Evolutionary conservation across 2,329 filamentous ascomycete species (phyloP), one percentile per base, ranked within the genome.

Genomic region (Alternaria atra): DNA sequence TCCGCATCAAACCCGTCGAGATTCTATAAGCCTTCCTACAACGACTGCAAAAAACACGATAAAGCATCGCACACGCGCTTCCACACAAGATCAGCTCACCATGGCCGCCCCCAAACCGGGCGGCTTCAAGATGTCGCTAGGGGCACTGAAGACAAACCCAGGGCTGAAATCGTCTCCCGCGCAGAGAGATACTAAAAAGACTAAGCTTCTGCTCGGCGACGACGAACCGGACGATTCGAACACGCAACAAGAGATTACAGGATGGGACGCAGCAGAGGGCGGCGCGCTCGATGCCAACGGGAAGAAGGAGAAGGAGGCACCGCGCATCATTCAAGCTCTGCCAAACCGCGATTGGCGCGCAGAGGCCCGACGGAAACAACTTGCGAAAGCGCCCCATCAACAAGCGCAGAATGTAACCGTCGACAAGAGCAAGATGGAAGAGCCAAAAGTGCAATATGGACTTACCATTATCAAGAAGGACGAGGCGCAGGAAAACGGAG

Each of bases 321-420:
- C 82, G 7, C 80, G 87, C 44, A 80, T 91, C 17, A 92, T 92
- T 65, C 80, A 83, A 30, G 80, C 80, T 39, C 82, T 85, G 69
- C 79, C 81, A 64, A 91, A 91, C 76, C 82, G 84, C 54, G 86
- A 91, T 79, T 90, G 88, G 88, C 83, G 84, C 69, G 82, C 84
- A 59, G 86, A 88, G 42, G 68, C 67, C 63, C 82, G 81, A 64
- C 83, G 83, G 62, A 80, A 80, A 84, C 66, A 88, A 83, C 76
- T 89, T 86, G 73, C 75, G 85, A 13, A 79, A 89, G n/a, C 87
- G 86, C n/a, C 76, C 6, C 86, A 86, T 63, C 62, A 80, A 80
- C 66, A 81, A 80, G 60, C 59, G 20, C 69, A 81, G 37, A 71
- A 77, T 32, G 73, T 71, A 40, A 77, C 43, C 5, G n/a, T 59